Conservation (phyloP, 768 basidiomycete species). For the Paxillus involutus region DNA sequence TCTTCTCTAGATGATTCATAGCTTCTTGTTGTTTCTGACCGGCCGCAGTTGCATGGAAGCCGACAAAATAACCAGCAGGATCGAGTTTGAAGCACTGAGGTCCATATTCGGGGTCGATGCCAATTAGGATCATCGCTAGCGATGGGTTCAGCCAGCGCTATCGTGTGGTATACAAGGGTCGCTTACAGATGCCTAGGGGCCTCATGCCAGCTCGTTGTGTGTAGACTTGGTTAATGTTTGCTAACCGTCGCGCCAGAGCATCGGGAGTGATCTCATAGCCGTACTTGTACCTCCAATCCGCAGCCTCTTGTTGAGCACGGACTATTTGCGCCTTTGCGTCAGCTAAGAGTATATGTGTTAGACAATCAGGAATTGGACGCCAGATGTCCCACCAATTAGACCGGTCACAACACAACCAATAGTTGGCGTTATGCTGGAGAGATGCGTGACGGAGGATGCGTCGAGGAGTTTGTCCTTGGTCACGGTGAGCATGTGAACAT, state of each 20-base stretch:
- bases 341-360: conserved; percentile 45
- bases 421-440: conserved; percentile 93
- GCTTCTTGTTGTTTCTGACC: conserved; percentile 98
- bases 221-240: conserved; percentile 98
- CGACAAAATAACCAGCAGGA: conserved; percentile 97
- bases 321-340: conserved; percentile 89
- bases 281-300: conserved; percentile 92
- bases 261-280: conserved; percentile 99
- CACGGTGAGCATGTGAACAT: background rate
- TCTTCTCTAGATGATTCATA: conserved; percentile 98
- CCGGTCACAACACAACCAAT: conserved; percentile 99
- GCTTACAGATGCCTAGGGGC: conserved; percentile 89
- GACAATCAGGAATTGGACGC: background rate
- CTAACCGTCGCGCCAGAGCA: conserved; percentile 89
- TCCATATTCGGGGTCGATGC: conserved; percentile 84
- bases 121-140: conserved; percentile 94
- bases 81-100: conserved; percentile 99
- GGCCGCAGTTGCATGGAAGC: conserved; percentile 95
- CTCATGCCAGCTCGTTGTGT: conserved; percentile 98
- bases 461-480: conserved; percentile 94
- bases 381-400: conserved; percentile 67
- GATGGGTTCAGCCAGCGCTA: background rate
- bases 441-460: conserved; percentile 89
- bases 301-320: conserved; percentile 86
- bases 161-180: background rate